Conservation (phyloP, 2,329 filamentous ascomycete genomes). For the Botryotinia globosa region DNA sequence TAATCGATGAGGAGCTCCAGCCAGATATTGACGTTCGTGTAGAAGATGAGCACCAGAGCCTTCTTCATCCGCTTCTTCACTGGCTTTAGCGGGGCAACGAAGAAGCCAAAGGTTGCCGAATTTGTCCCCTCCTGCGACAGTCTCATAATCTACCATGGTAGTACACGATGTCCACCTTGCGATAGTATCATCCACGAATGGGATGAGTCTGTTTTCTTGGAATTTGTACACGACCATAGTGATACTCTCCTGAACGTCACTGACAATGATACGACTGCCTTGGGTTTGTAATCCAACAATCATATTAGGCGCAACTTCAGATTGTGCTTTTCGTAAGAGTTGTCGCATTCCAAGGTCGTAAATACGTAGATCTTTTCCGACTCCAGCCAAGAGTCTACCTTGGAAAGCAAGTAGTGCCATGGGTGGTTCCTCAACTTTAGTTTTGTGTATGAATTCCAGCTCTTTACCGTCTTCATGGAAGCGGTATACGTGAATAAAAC, state of each 20-base stretch:
- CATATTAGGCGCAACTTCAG: conserved; percentile 73
- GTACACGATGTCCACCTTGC: conserved; percentile 87
- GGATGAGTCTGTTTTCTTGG: conserved; percentile 85
- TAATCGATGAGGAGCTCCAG: conserved; percentile 81
- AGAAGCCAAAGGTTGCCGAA: conserved; percentile 96
- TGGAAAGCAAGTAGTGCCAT: conserved; percentile 92
- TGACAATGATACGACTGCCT: conserved; percentile 85
- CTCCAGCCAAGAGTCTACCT: conserved; percentile 80
- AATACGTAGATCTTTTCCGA: conserved; percentile 77
- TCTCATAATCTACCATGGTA: conserved; percentile 97
- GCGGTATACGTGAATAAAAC: conserved; percentile 89
- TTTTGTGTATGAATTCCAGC: conserved; percentile 95
- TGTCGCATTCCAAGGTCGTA: conserved; percentile 94
- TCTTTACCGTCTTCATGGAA: conserved; percentile 84
- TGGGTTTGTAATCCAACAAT: conserved; percentile 88
- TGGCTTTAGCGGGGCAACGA: conserved; percentile 80
- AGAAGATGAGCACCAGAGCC: conserved; percentile 86
- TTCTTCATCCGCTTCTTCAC: conserved; percentile 87
- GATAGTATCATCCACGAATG: conserved; percentile 88
- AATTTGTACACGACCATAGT: conserved; percentile 93
- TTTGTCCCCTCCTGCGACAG: conserved; percentile 90
- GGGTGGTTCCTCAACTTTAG: conserved; percentile 83
- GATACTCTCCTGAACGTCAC: conserved; percentile 88
- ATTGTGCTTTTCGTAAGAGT: conserved; percentile 86
- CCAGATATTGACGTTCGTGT: conserved; percentile 85